Base-by-base conservation (phyloP, 2,329 filamentous ascomycete species). In the Gnomoniopsis sp. region DNA sequence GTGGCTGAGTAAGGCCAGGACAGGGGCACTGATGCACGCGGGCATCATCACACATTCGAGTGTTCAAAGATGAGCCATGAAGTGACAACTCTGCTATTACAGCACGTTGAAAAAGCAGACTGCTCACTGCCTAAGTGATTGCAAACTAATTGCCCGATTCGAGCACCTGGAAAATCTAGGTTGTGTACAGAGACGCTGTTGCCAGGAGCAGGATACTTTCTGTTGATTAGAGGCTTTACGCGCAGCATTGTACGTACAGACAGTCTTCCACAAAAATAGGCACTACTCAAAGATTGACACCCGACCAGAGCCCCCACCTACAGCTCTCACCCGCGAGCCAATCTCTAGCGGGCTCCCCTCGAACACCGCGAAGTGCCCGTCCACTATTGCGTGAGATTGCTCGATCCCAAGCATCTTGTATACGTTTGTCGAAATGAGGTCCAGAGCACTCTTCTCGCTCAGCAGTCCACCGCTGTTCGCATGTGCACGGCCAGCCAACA, bases 311-410 rank as follows among this genome's bases (percentile, higher is more conserved):
- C 79, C 79, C 55, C 74, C 74, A 7, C 76, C 78, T 15, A 87
- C 79, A 12, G 78, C 84, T 67, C 77, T 78, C 48, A 88, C 76
- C 50, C 80, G 71, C 6, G 78, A 78, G 4, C 79, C 81, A 66
- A 88, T 82, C 64, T 85, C 78, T 61, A 89, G 66, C 21, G 87
- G 87, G 64, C 76, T 85, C 0, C 85, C 85, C 67, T 89, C 86
- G 54, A 78, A 85, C 6, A 89, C 75, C 3, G 87, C 76, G 71
- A 88, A 89, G 62, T 88, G 80, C 0, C 74, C 64, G 38, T 64
- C 65, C 2, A 62, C 61, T 54, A 66, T 63, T 34, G 60, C 62
- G 41, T 69, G 60, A 7, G 68, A 60, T 56, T 69, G 66, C 44
- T 76, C 65, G 1, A 82, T 63, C 0, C 84, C 85, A 14, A 89